Evolutionary conservation across 1,284 basidiomycete genomes (phyloP).

Genomic region (Ganoderma sinense): DNA sequence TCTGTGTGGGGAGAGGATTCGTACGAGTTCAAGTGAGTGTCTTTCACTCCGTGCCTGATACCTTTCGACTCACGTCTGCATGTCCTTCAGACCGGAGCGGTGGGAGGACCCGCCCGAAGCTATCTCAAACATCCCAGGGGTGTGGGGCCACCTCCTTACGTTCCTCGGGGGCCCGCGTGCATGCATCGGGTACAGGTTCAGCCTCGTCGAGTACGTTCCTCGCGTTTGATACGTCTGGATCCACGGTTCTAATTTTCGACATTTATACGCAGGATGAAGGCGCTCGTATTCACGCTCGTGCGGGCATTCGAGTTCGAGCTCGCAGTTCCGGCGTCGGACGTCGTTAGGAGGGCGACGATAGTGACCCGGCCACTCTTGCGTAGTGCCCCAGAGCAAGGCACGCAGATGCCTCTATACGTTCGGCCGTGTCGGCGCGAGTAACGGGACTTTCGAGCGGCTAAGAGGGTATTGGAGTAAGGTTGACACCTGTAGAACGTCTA

Average conservation of each 20-base stretch:
- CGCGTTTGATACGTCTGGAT: background rate
- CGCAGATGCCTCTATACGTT: conserved; percentile 33
- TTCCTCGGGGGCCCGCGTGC: conserved; percentile 68
- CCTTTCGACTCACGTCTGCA: background rate
- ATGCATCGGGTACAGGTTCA: conserved; percentile 77
- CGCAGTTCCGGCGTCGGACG: conserved; percentile 45
- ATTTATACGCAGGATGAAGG: conserved; percentile 50
- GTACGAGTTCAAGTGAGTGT: conserved; percentile 52
- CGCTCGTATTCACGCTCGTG: conserved; percentile 63
- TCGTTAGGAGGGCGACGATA: conserved; percentile 14
- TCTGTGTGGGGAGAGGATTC: conserved; percentile 65
- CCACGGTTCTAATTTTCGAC: background rate
- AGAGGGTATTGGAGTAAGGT: too few species aligned
- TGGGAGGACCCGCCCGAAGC: conserved; percentile 59
- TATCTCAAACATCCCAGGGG: conserved; percentile 57
- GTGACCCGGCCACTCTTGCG: conserved; percentile 30
- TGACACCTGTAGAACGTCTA: too few species aligned
- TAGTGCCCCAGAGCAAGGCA: conserved; percentile 24
- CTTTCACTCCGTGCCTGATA: background rate
- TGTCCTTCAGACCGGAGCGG: conserved; percentile 58
- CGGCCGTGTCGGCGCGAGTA: background rate
- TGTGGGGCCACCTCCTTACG: conserved; percentile 64
- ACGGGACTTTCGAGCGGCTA: conserved; percentile 11
- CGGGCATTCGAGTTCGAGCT: conserved; percentile 64
- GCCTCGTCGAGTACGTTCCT: conserved; percentile 62